These are phyloP conservation scores for Botrytis galanthina DNA, from an alignment of 2,329 filamentous ascomycete species.

Conservation along the genomic window DNA sequence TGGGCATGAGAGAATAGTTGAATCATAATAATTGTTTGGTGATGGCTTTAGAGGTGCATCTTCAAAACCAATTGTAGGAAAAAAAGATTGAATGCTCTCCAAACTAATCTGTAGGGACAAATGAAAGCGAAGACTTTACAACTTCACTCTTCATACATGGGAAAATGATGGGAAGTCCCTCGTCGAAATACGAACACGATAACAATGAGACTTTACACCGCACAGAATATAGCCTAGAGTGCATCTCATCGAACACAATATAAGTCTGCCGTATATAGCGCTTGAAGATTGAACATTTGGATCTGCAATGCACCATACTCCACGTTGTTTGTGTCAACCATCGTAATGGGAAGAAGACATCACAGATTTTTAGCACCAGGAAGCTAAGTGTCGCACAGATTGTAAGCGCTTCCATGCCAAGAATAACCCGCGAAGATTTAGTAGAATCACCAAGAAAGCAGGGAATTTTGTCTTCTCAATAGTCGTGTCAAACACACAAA, in stretches of 20 bases:
- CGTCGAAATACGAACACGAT: not conserved
- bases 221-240: not conserved
- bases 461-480: not conserved
- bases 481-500: too few relatives aligned
- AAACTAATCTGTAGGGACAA: not conserved
- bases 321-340: not conserved
- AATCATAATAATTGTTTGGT: too few relatives aligned
- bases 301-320: not conserved
- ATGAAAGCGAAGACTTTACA: not conserved
- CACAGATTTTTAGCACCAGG: too few relatives aligned
- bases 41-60: not conserved
- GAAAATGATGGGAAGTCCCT: not conserved
- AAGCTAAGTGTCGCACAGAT: rapidly evolving
- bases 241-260: not conserved
- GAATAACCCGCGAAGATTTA: not conserved
- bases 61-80: not conserved
- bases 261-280: not conserved
- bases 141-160: not conserved
- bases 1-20: not conserved
- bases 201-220: not conserved
- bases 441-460: not conserved
- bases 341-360: not conserved
- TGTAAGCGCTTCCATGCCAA: not conserved
- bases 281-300: not conserved
- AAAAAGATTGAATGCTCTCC: not conserved